A percentile compares a stretch with the other conserved stretches of the same genome.
These are phyloP conservation scores for Ochetophila trinervis DNA, from an alignment of 306 rosid genomes.

Conservation along the genomic window DNA sequence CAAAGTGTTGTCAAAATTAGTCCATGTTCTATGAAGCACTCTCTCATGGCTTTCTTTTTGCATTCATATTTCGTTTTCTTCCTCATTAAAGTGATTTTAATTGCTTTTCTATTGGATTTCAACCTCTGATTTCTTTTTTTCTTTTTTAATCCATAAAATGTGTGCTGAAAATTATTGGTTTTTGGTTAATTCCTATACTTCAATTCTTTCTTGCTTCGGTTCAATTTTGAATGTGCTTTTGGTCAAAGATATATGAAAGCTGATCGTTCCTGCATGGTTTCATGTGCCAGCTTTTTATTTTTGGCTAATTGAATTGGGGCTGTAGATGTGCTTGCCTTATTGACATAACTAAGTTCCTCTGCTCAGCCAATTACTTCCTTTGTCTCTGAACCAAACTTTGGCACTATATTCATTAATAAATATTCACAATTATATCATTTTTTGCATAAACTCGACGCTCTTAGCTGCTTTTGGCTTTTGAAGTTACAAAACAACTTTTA, in stretches of 20 bases:
- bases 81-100: constrained; percentile 12
- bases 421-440: no score
- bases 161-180: no score
- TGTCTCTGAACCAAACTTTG: no score
- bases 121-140: background rate
- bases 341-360: background rate
- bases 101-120: background rate
- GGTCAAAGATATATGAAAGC: constrained; percentile 16
- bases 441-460: no score
- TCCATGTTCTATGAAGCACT: background rate
- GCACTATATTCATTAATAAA: no score
- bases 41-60: constrained; percentile 21
- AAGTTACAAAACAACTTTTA: no score
- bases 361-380: no score
- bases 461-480: no score
- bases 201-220: background rate
- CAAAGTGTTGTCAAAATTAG: constrained; percentile 9
- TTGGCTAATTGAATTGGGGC: background rate
- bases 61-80: constrained; percentile 36
- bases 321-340: background rate
- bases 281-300: background rate
- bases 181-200: background rate
- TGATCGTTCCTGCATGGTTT: background rate
- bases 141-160: no score
- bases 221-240: background rate